Conservation (phyloP, 441 rosid species). For the Cnidoscolus chayamansa region DNA sequence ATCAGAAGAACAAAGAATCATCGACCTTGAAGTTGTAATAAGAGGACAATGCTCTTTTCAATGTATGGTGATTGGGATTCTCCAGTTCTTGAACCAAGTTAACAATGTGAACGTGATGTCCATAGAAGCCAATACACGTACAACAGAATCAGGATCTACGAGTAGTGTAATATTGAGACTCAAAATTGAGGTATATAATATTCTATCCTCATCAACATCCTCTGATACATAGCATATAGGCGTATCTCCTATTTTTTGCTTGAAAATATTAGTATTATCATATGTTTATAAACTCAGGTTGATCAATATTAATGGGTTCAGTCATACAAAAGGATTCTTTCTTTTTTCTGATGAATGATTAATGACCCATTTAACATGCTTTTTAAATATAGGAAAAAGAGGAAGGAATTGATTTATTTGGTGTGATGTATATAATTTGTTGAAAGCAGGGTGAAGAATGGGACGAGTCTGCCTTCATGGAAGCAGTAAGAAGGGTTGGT, state of each 20-base stretch:
- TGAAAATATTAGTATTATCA: neutral
- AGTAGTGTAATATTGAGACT: slow-evolving; percentile 41
- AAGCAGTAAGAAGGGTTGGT: slow-evolving; percentile 65
- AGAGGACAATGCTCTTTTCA: slow-evolving; percentile 36
- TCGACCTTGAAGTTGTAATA: slow-evolving; percentile 44
- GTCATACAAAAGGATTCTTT: no score
- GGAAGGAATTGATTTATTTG: neutral
- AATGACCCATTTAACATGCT: neutral
- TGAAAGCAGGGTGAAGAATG: slow-evolving; percentile 55
- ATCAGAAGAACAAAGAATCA: slow-evolving; percentile 31
- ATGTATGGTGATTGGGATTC: slow-evolving; percentile 46
- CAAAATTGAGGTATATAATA: slow-evolving; percentile 46
- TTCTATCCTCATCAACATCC: no score
- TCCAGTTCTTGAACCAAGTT: slow-evolving; percentile 54
- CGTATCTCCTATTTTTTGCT: no score
- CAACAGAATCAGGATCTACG: slow-evolving; percentile 24
- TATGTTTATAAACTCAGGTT: no score
- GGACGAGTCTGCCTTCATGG: slow-evolving; percentile 74
- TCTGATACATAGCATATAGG: no score
- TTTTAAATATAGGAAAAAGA: neutral
- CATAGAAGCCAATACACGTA: slow-evolving; percentile 40
- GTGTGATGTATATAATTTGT: neutral
- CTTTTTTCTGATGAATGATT: no score
- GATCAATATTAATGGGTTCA: no score
- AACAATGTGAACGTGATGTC: slow-evolving; percentile 44